Evolutionary conservation across 176 grass and related monocot genomes (phyloP).

Genomic region (Saccharum officinarum): DNA sequence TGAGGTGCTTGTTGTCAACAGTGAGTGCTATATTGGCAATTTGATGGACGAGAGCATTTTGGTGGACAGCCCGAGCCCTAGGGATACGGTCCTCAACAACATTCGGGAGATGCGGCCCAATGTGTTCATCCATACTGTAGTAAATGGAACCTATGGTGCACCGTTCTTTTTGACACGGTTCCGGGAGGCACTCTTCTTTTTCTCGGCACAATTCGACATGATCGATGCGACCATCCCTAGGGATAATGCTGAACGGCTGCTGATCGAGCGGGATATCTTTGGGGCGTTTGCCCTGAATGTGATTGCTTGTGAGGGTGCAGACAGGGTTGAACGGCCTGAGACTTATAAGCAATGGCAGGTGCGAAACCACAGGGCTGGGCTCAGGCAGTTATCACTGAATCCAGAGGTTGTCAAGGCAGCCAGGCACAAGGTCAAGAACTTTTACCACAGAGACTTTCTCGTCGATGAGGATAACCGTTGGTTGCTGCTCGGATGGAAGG

Average conservation of each 20-base stretch:
- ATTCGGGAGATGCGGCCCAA: slow-evolving; percentile 36
- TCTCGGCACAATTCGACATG: background rate
- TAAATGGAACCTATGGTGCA: slow-evolving; percentile 21
- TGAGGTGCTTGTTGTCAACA: slow-evolving; percentile 24
- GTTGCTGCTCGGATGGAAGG: slow-evolving; percentile 6
- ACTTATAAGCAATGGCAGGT: slow-evolving; percentile 16
- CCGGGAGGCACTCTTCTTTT: slow-evolving; percentile 19
- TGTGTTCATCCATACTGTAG: slow-evolving; percentile 19
- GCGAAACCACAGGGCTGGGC: slow-evolving; percentile 1
- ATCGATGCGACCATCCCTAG: background rate
- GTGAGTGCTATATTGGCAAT: background rate
- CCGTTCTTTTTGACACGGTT: slow-evolving; percentile 1
- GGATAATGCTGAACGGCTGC: background rate
- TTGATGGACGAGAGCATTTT: slow-evolving; percentile 5
- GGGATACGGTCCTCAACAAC: slow-evolving; percentile 18
- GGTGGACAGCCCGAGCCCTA: slow-evolving; percentile 3
- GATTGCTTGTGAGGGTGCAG: slow-evolving; percentile 13
- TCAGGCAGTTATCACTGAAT: background rate
- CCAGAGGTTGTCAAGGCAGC: background rate
- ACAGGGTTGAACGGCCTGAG: slow-evolving; percentile 14
- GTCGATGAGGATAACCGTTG: background rate
- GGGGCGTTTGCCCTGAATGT: slow-evolving; percentile 8
- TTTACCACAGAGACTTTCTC: background rate
- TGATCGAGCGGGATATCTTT: background rate
- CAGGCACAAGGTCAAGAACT: background rate